Evolutionary conservation across 2,329 filamentous ascomycete species (phyloP), one percentile per base, ranked within the genome.

Genomic region (Fusarium sp.): DNA sequence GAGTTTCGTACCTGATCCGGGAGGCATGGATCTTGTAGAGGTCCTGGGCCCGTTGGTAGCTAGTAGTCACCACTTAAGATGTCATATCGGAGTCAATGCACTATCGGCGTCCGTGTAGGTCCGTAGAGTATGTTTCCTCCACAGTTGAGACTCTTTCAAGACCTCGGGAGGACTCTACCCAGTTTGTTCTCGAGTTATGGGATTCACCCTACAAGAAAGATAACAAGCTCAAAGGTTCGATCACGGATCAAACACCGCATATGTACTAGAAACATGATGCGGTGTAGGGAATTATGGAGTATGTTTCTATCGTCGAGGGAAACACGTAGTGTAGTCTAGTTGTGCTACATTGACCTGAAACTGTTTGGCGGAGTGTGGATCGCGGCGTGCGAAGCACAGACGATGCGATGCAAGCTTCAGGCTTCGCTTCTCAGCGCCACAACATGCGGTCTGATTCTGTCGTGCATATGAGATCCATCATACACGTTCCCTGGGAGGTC

Each of bases 311-410:
- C 56, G 20, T 58, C 38, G 30, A 72, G 54, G 56, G 48, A 30
- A 55, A 30, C 32, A 34, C 32, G 14, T 47, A 55, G 52, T 50
- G 26, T 30, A 39, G 65, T 51, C 44, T 64, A 69, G 66, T 64
- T 64, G 66, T 69, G 62, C 57, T 64, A 50, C 52, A 52, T 70
- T 52, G 34, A 74, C 72, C 72, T 74, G 72, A 74, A 74, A 74
- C 72, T 66, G 63, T 68, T 72, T 74, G 47, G 59, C 61, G 51
- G 55, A 48, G 62, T 74, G 68, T 72, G 72, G 72, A 61, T 56
- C 71, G 64, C 62, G 28, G 26, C 54, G 52, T 60, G 61, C 63
- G 62, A 48, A 68, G 74, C 72, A 76, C 74, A 71, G 74, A 75
- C 74, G 30, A 60, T 60, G 52, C 47, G 48, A 64, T 39, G 32